These are phyloP conservation scores for Cutaneotrichosporon dermatis DNA, from an alignment of 1,284 basidiomycete species.

Conservation along the genomic window DNA sequence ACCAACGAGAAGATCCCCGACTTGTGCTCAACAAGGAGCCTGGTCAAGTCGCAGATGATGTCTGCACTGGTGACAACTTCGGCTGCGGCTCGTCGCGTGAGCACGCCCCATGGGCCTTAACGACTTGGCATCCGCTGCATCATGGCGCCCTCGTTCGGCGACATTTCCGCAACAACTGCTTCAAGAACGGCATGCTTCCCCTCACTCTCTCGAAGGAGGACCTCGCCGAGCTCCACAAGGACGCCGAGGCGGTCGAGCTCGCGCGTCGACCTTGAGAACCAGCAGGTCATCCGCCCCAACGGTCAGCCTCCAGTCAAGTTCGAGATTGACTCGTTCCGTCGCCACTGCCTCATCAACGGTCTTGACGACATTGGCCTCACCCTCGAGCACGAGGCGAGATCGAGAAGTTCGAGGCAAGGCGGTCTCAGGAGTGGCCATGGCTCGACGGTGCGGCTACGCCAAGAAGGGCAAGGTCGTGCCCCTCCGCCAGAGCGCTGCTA, in stretches of 20 bases:
- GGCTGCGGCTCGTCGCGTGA: constrained; percentile 91
- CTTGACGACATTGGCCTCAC: constrained; percentile 92
- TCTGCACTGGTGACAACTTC: constrained; percentile 88
- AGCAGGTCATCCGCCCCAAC: constrained; percentile 71
- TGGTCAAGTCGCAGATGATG: constrained; percentile 75
- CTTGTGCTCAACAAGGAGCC: constrained; percentile 86
- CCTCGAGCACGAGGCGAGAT: constrained; percentile 70
- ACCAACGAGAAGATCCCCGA: constrained; percentile 72
- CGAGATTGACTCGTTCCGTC: constrained; percentile 76
- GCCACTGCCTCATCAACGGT: constrained; percentile 87
- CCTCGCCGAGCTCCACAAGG: constrained; percentile 69
- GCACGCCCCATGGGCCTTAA: constrained; percentile 97
- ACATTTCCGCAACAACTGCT: constrained; percentile 76
- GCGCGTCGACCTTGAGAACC: constrained; percentile 86
- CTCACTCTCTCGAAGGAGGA: constrained; percentile 70
- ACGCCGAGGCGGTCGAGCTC: constrained; percentile 77
- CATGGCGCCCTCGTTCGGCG: constrained; percentile 89
- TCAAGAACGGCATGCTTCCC: constrained; percentile 96
- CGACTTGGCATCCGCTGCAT: constrained; percentile 91
- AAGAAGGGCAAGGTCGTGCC: constrained; percentile 58
- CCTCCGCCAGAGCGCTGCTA: constrained; percentile 43
- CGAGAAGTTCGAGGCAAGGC: constrained; percentile 66
- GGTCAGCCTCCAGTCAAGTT: constrained; percentile 73
- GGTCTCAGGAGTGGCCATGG: constrained; percentile 82
- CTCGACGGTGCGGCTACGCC: constrained; percentile 84